Percentiles rank a stretch among this genome's conserved stretches.
phyloP scores from a whole-genome alignment of 257 asterid genomes.

The Salvia splendens region DNA sequence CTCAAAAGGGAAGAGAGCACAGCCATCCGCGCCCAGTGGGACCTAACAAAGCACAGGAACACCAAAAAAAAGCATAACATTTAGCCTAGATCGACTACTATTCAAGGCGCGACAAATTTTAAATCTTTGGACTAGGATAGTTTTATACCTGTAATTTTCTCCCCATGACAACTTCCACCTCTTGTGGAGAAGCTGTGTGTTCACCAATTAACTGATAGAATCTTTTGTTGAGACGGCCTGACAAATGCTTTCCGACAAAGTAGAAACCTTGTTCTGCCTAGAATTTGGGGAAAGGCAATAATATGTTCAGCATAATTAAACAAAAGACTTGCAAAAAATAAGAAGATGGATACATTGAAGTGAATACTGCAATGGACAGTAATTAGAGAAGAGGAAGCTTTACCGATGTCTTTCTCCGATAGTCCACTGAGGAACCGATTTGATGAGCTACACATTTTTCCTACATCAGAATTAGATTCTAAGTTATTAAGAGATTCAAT shows the following conservation, averaged over 20 bases:
- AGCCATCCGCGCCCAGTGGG: conserved; percentile 81
- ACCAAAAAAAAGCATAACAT: neutral
- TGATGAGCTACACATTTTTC: conserved; percentile 83
- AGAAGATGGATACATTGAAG: neutral
- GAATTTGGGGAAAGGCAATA: conserved; percentile 32
- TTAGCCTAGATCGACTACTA: neutral
- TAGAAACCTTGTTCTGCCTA: conserved; percentile 83
- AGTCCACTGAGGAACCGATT: conserved; percentile 88
- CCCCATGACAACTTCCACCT: conserved; percentile 94
- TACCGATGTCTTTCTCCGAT: conserved; percentile 87
- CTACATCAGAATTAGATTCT: conserved; percentile 46
- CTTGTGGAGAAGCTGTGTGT: conserved; percentile 58
- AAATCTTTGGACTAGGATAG: neutral
- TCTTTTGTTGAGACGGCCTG: conserved; percentile 62
- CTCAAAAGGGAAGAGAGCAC: conserved; percentile 84
- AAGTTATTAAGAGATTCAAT: conserved; percentile 14
- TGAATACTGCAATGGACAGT: conserved; percentile 18
- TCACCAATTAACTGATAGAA: conserved; percentile 68
- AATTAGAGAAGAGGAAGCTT: conserved; percentile 19
- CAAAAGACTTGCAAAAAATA: neutral
- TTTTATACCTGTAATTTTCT: conserved; percentile 69
- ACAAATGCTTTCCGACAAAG: conserved; percentile 58
- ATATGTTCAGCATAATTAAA: neutral
- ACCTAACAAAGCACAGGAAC: conserved; percentile 46
- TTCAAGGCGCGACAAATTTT: neutral